Evolutionary conservation across 108 stramenopile species (phyloP).

Genomic region (Mayamaea pseudoterrestris): DNA sequence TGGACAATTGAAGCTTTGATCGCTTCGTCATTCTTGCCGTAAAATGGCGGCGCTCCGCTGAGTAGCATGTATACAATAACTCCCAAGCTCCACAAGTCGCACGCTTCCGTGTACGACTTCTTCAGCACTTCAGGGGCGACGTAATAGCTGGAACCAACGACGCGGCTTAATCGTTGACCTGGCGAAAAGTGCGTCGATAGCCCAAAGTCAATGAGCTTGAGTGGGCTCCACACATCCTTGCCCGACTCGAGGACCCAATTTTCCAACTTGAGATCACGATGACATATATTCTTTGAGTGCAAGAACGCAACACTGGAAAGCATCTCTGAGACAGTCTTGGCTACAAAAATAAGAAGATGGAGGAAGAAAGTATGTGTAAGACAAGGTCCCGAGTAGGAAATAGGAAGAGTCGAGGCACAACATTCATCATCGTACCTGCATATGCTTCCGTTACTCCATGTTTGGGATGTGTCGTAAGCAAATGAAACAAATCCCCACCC

Average conservation of each 20-base stretch:
- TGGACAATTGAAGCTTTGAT: constrained; percentile 84
- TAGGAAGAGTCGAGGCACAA: not conserved
- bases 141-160: constrained; percentile 92
- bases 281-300: constrained; percentile 81
- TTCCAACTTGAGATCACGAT: constrained; percentile 91
- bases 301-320: constrained; percentile 89
- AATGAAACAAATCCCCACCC: constrained; percentile 84
- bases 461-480: constrained; percentile 85
- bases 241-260: constrained; percentile 90
- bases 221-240: constrained; percentile 82
- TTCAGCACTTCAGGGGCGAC: constrained; percentile 96
- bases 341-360: constrained; percentile 18
- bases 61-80: constrained; percentile 91
- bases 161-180: constrained; percentile 73
- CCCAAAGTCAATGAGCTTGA: constrained; percentile 93
- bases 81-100: constrained; percentile 92
- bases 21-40: constrained; percentile 81
- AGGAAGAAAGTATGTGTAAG: constrained; percentile 4
- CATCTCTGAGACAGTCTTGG: constrained; percentile 87
- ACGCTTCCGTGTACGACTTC: constrained; percentile 91
- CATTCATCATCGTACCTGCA: constrained; percentile 54
- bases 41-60: constrained; percentile 86
- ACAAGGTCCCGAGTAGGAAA: not conserved
- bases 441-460: constrained; percentile 88
- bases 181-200: constrained; percentile 85